Percentiles rank a stretch among this genome's conserved stretches.
Evolutionary conservation across 2,329 filamentous ascomycete genomes (phyloP).

Genomic region (Pseudogymnoascus sp.): DNA sequence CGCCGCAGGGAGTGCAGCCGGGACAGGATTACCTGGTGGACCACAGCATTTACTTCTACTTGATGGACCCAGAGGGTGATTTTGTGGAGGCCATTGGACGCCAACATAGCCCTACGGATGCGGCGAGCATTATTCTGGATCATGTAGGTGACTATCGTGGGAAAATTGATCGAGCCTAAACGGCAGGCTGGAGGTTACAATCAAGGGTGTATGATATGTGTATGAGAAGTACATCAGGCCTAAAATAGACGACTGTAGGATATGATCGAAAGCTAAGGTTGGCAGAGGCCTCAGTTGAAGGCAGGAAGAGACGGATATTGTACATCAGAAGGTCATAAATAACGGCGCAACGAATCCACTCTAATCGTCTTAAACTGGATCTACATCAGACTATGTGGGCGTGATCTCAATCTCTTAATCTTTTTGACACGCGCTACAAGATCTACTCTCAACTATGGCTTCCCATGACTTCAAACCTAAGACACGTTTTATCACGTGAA

Average conservation of each 20-base stretch:
- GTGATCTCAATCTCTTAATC: background rate
- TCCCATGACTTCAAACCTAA: background rate
- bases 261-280: background rate
- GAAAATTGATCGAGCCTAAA: slow-evolving; percentile 11
- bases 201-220: background rate
- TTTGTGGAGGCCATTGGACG: slow-evolving; percentile 95
- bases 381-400: background rate
- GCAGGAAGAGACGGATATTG: background rate
- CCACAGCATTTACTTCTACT: slow-evolving; percentile 98
- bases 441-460: background rate
- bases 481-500: background rate
- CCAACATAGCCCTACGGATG: slow-evolving; percentile 85
- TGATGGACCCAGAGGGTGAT: slow-evolving; percentile 97
- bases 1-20: slow-evolving; percentile 75
- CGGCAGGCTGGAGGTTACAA: background rate
- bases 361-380: background rate
- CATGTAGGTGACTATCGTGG: slow-evolving; percentile 75
- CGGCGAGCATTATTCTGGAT: slow-evolving; percentile 71
- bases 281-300: background rate
- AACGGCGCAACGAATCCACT: slow-evolving; percentile 6
- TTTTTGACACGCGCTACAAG: background rate
- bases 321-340: slow-evolving; percentile 4
- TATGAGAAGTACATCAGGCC: background rate
- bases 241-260: background rate
- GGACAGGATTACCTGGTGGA: slow-evolving; percentile 97